Base-by-base conservation (phyloP, 805 yeast genomes). In the Ogataea ganodermae region DNA sequence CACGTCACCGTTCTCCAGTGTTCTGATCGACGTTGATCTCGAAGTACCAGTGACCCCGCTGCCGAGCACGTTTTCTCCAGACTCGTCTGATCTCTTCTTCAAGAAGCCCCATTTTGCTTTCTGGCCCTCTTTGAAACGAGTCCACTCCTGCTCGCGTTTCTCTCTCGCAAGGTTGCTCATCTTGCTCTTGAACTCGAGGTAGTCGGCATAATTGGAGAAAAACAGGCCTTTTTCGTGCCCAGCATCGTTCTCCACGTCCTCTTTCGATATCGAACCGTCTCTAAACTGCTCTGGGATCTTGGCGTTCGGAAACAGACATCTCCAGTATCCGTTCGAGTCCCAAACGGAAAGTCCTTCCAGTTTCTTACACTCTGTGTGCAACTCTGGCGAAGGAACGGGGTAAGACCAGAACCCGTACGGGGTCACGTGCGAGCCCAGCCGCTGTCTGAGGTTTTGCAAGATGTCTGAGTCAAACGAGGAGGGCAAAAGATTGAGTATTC, bases 281-380 rank as follows among this genome's bases (percentile, higher is more conserved):
- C 57, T 53, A 51, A 64, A 71, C 53, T 44, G 69, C 35, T 49
- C 62, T 47, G 59, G 71, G 42, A 57, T 74, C 52, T 37, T 44
- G 40, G 65, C 67, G 59, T 74, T 74, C 10, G 96, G 96, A 65
- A 91, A 85, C 38, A 92, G 69, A 68, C 98, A 92, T 61, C 91
- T 79, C 97, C 97, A 92, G 65, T 83, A 78, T 0, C 97, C 98
- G 18, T 76, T 73, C 24, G 65, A 53, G 61, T 89, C 95, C 97
- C 97, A 92, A 10, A 81, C 83, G 0, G 89, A 79, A 6, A 76
- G 68, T 3, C 99, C 98, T 7, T 80, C 69, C 28, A 75, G 68
- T 17, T 77, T 78, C 51, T 76, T 56, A 66, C 98, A 92, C 38
- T 78, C 73, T 44, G 77, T 72, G 63, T 83, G 88, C 51, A 79